Base-by-base conservation (phyloP, 1,139 yeast genomes). In the Taphrina populina region DNA sequence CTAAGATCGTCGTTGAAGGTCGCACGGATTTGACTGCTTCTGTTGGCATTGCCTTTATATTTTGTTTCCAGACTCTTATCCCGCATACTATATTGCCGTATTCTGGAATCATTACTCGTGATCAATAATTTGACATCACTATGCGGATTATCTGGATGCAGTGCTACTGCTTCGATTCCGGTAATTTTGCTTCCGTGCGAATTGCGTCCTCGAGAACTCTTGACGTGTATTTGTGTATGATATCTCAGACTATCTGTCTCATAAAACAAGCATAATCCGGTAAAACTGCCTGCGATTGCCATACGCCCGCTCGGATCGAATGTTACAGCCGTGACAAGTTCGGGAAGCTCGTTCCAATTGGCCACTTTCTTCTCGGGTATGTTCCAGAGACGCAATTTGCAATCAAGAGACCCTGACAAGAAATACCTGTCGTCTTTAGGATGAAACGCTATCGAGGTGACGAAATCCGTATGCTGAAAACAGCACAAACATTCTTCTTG, bases 391-490 rank as follows among this genome's bases (percentile, higher is more conserved):
- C 95, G 71, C n/a, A 87, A 76, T 39, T 78, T 75, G 61, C 85
- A 84, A 66, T 88, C 96, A 61, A 88, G 73, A 45, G 94, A 84
- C 1, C 95, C 95, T 61, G 90, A 83, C 2, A 85, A 69, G 67
- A 90, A 88, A 66, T 88, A 90, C 33, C 97, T 72, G 66, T 90
- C 96, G 70, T 90, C 97, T 1, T 73, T 73, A 1, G 95, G 95
- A 65, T 88, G 95, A 67, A 90, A 90, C 52, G 78, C 79, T 3
- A 86, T 87, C 13, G 85, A 75, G 0, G 96, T 85, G 3, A 88
- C 95, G 68, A 87, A 84, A 68, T 88, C 95, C 29, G 81, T 78
- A 65, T 88, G 94, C 24, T 70, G 68, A 66, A 86, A 88, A 1
- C 82, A 75, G 55, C 84, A 78, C 30, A 90, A 71, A 57, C 88